phyloP scores from a whole-genome alignment of 1,284 basidiomycete species.

The Ganoderma sinense region DNA sequence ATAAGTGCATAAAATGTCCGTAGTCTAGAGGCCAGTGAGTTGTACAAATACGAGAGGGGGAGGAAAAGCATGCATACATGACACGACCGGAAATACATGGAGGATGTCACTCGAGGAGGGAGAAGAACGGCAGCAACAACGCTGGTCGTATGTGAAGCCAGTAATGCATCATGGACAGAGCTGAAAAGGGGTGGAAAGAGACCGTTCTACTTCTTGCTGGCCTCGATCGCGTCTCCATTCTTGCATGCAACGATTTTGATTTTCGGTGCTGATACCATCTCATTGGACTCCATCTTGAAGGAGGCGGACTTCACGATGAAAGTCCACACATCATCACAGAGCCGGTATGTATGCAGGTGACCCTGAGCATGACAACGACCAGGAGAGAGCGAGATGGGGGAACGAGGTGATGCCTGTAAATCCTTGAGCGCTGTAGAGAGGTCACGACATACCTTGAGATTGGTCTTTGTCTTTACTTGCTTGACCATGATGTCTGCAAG shows the following conservation, averaged over 20 bases:
- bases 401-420: slow-evolving; percentile 14
- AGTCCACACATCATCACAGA: slow-evolving; percentile 97
- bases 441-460: slow-evolving; percentile 73
- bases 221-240: slow-evolving; percentile 86
- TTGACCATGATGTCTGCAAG: slow-evolving; percentile 90
- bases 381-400: background rate
- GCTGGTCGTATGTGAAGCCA: background rate
- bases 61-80: background rate
- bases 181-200: background rate
- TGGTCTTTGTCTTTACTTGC: slow-evolving; percentile 92
- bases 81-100: background rate
- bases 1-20: background rate
- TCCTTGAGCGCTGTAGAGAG: background rate
- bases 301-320: slow-evolving; percentile 92
- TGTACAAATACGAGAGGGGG: background rate
- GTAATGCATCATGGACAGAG: background rate
- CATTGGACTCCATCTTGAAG: slow-evolving; percentile 95
- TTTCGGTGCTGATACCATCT: slow-evolving; percentile 77
- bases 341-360: slow-evolving; percentile 90
- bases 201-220: slow-evolving; percentile 66
- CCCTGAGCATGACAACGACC: slow-evolving; percentile 58
- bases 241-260: slow-evolving; percentile 98
- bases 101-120: no score
- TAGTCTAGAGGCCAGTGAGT: background rate
- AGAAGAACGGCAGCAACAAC: no score